Percentiles rank a stretch among this genome's conserved stretches.
These are phyloP conservation scores for Neurospora tetrasperma DNA, from an alignment of 495 filamentous ascomycete genomes.

Conservation along the genomic window DNA sequence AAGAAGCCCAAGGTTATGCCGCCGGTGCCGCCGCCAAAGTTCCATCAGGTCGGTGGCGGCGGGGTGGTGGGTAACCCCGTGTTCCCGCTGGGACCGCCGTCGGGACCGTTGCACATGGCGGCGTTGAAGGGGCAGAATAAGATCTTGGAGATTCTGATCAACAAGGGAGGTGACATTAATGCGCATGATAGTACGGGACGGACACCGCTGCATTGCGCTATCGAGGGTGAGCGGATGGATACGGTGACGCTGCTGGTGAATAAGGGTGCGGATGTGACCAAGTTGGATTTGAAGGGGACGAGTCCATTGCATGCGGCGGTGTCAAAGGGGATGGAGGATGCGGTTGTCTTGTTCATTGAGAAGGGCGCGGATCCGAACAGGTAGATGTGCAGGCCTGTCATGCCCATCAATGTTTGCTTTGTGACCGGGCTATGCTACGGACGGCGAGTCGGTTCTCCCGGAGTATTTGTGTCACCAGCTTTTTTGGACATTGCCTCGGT, in stretches of 20 bases:
- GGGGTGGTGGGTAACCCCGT: background rate
- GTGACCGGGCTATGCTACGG: no score
- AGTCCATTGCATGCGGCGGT: conserved; percentile 17
- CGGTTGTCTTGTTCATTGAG: conserved; percentile 18
- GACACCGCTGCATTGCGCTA: conserved; percentile 21
- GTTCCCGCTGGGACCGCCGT: conserved; percentile 5
- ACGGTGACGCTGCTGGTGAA: conserved; percentile 13
- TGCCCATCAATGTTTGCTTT: no score
- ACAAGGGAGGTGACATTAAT: conserved; percentile 22
- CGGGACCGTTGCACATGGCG: conserved; percentile 19
- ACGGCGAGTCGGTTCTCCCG: no score
- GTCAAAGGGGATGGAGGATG: conserved; percentile 22
- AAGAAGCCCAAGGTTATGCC: conserved; percentile 3
- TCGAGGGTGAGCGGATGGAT: conserved; percentile 17
- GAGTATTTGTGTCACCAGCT: no score
- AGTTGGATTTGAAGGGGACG: conserved; percentile 9
- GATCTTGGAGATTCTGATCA: conserved; percentile 24
- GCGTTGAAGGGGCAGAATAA: conserved; percentile 18
- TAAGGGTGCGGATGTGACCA: conserved; percentile 14
- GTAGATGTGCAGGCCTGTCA: background rate
- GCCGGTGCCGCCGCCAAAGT: conserved; percentile 12
- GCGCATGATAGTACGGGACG: conserved; percentile 19
- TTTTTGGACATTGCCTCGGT: no score
- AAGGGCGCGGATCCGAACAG: conserved; percentile 19
- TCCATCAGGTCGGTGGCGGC: conserved; percentile 9